Evolutionary conservation across 2,329 filamentous ascomycete genomes (phyloP), one percentile per base, ranked within the genome.

Genomic region (Botrytis fabae): DNA sequence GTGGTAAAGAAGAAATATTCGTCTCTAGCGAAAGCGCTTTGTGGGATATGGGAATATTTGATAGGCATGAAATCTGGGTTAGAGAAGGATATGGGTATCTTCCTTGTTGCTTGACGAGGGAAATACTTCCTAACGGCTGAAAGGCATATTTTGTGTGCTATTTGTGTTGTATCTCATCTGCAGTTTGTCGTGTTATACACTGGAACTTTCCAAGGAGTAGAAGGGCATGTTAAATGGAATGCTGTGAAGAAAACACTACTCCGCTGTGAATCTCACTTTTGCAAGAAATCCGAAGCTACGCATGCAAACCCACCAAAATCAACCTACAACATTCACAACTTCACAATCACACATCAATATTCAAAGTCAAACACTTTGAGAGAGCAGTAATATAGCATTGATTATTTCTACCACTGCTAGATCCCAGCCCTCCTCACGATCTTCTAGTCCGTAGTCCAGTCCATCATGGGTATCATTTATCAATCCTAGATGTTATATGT

Each of bases 381-480:
- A 57, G 48, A 57, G 65, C 48, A 68, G 65, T 68, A 68, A 68
- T 57, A 57, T 57, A 68, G 35, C 65, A 68, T 57, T 68, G 65
- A 44, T 57, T 57, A 57, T 68, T 38, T 57, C 48, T 10, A 68
- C 18, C 35, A 57, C 7, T 57, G 48, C 65, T 57, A 42, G 20
- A 68, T 68, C 65, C 65, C 65, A 68, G 32, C 65, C 38, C 65
- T 68, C 65, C 65, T 68, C 65, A 68, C 25, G 48, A 68, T 68
- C 48, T 57, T 68, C 65, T 42, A 57, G 65, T 32, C 35, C 38
- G 38, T 68, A 57, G 65, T n/a, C 65, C 35, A 68, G 65, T 48
- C 25, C 48, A 68, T 68, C 65, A 57, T 68, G 65, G 65, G 65
- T 68, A 68, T 57, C 25, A 68, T 68, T 68, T 28, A n/a, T 48